Percentiles rank a stretch among this genome's conserved stretches.
phyloP scores from a whole-genome alignment of 2,329 filamentous ascomycete species.

The Cladosporium austrohemisphaericum region DNA sequence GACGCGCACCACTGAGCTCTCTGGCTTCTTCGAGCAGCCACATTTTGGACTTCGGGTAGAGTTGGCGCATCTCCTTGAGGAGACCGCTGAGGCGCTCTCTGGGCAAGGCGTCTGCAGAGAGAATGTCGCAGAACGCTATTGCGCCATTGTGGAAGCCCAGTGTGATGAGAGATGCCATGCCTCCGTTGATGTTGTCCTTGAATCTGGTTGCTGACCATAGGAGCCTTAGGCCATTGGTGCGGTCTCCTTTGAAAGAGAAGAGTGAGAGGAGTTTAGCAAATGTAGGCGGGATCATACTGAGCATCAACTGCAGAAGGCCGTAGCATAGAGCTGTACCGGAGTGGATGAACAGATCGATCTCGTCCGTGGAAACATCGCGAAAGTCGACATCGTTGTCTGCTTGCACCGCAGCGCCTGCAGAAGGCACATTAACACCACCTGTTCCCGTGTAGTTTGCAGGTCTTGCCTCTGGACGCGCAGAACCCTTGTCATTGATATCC shows the following conservation, averaged over 20 bases:
- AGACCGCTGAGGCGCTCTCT: conserved; percentile 62
- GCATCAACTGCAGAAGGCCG: conserved; percentile 75
- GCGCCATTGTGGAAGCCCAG: conserved; percentile 86
- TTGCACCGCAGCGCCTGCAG: conserved; percentile 16
- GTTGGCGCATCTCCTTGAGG: conserved; percentile 67
- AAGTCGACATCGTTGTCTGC: conserved; percentile 53
- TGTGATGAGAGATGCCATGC: conserved; percentile 75
- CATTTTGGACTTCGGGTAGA: conserved; percentile 76
- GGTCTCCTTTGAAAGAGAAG: conserved; percentile 86
- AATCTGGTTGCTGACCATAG: conserved; percentile 88
- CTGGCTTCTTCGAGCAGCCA: conserved; percentile 89
- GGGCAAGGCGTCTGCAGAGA: conserved; percentile 67
- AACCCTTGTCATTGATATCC: conserved; percentile 9
- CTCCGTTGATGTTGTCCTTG: conserved; percentile 79
- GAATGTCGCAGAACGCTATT: conserved; percentile 81
- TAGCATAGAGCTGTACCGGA: conserved; percentile 87
- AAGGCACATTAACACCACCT: conserved; percentile 9
- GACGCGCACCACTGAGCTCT: conserved; percentile 63
- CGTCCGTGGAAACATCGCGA: conserved; percentile 62
- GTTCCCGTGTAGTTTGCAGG: not conserved
- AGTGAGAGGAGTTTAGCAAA: conserved; percentile 84
- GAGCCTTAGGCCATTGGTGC: conserved; percentile 74
- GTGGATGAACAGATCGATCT: conserved; percentile 83
- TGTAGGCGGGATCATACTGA: conserved; percentile 89
- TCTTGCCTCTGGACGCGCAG: not conserved